Conservation (phyloP, 495 filamentous ascomycete genomes). For the Xylaria curta region DNA sequence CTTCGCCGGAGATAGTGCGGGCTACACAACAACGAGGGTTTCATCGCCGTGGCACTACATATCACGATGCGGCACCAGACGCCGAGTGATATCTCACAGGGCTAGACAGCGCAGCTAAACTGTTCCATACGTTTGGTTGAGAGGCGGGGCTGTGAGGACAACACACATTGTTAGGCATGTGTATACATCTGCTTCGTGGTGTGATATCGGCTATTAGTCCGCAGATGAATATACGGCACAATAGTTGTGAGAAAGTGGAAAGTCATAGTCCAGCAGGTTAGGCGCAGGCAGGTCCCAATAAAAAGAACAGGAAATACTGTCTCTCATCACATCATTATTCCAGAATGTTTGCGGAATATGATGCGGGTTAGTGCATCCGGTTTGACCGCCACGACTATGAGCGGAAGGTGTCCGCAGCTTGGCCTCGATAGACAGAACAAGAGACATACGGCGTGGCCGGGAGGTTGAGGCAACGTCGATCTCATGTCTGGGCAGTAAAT, state of each 20-base stretch:
- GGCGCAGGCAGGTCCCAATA: slow-evolving; percentile 7
- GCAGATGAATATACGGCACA: not conserved
- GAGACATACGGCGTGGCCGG: slow-evolving; percentile 3
- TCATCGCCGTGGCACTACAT: slow-evolving; percentile 3
- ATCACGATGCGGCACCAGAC: not conserved
- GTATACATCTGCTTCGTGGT: not conserved
- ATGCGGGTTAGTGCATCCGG: slow-evolving; percentile 14
- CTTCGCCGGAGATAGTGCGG: slow-evolving; percentile 21
- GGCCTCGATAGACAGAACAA: not conserved
- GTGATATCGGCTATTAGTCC: not conserved
- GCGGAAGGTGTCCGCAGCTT: slow-evolving; percentile 33
- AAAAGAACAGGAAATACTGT: slow-evolving; percentile 7
- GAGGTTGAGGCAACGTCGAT: slow-evolving; percentile 23
- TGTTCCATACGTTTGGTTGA: slow-evolving; percentile 1
- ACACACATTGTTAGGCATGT: not conserved
- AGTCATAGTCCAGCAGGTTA: not conserved
- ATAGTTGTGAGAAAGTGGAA: not conserved
- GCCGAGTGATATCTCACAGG: not conserved
- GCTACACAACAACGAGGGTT: not conserved
- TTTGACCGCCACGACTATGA: slow-evolving; percentile 33
- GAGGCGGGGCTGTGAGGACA: not conserved
- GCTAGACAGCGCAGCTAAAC: not conserved
- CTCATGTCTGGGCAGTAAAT: slow-evolving; percentile 20
- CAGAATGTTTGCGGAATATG: not conserved
- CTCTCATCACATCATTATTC: slow-evolving; percentile 14